These are phyloP conservation scores for Trichoderma erinaceum DNA, from an alignment of 495 filamentous ascomycete genomes.

Conservation along the genomic window DNA sequence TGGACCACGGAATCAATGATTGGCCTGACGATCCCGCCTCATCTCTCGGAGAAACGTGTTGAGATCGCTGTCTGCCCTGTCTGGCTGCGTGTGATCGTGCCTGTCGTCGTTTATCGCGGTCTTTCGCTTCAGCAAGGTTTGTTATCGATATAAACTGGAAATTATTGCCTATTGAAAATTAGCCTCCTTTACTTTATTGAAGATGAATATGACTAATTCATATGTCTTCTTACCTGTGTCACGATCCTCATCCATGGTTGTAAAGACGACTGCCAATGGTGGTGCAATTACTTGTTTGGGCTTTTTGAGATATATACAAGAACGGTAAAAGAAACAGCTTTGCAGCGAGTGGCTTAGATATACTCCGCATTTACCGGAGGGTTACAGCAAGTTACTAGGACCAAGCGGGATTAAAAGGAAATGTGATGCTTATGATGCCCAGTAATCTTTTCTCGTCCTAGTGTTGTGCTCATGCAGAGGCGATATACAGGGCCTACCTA, in stretches of 20 bases:
- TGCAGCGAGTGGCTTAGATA: background rate
- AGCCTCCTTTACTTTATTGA: background rate
- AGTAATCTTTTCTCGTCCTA: background rate
- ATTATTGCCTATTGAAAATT: background rate
- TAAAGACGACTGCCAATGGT: background rate
- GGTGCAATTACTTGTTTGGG: background rate
- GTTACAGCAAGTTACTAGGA: background rate
- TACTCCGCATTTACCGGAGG: background rate
- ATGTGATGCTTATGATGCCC: background rate
- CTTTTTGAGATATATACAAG: background rate
- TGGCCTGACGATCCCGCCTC: conserved; percentile 26
- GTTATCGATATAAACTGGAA: background rate
- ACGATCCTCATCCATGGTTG: background rate
- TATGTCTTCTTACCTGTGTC: background rate
- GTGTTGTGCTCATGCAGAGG: background rate
- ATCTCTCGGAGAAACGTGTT: background rate
- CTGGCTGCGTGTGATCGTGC: conserved; percentile 32
- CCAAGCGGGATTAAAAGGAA: background rate
- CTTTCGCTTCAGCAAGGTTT: conserved; percentile 21
- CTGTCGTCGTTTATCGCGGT: conserved; percentile 19
- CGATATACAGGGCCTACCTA: too few species aligned
- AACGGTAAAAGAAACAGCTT: background rate
- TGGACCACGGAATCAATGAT: conserved; percentile 27
- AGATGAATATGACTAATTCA: background rate
- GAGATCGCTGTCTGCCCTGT: background rate